Conservation (phyloP, 371 early-diverging fungal genomes). For the Mortierella sp. region DNA sequence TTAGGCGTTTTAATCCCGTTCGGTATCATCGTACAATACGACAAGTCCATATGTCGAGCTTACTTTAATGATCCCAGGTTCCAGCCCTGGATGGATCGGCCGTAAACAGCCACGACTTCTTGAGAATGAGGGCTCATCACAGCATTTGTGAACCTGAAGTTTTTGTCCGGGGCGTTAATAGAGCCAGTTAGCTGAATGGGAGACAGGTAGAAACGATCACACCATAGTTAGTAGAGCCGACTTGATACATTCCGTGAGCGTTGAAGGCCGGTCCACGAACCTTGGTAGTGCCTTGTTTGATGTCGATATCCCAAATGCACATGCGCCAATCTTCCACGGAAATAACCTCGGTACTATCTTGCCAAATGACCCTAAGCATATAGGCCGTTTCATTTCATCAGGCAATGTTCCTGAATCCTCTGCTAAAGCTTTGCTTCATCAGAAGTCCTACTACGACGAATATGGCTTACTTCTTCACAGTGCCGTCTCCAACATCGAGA, state of each 20-base stretch:
- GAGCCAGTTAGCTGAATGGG: slow-evolving; percentile 29
- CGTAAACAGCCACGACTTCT: slow-evolving; percentile 69
- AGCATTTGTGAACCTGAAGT: slow-evolving; percentile 62
- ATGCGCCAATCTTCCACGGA: slow-evolving; percentile 52
- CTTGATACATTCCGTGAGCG: too few relatives aligned
- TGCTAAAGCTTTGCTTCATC: too few relatives aligned
- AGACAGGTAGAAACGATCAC: not conserved
- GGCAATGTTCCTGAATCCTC: too few relatives aligned
- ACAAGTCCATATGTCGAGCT: slow-evolving; percentile 1
- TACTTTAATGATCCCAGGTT: slow-evolving; percentile 69
- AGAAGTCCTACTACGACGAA: too few relatives aligned
- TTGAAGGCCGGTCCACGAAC: not conserved
- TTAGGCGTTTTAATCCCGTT: too few relatives aligned
- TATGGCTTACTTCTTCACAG: slow-evolving; percentile 51
- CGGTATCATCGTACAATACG: too few relatives aligned
- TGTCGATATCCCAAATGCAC: slow-evolving; percentile 49
- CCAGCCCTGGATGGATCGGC: slow-evolving; percentile 72
- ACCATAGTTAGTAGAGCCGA: not conserved
- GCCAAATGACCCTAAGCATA: slow-evolving; percentile 45
- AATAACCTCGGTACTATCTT: slow-evolving; percentile 47
- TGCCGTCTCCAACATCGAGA: slow-evolving; percentile 41
- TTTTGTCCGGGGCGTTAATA: slow-evolving; percentile 32
- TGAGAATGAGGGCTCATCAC: slow-evolving; percentile 81
- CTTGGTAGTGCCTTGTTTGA: slow-evolving; percentile 44
- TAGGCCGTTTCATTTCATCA: not conserved